Evolutionary conservation across 768 basidiomycete genomes (phyloP).

Genomic region (Lepiota subincarnata): DNA sequence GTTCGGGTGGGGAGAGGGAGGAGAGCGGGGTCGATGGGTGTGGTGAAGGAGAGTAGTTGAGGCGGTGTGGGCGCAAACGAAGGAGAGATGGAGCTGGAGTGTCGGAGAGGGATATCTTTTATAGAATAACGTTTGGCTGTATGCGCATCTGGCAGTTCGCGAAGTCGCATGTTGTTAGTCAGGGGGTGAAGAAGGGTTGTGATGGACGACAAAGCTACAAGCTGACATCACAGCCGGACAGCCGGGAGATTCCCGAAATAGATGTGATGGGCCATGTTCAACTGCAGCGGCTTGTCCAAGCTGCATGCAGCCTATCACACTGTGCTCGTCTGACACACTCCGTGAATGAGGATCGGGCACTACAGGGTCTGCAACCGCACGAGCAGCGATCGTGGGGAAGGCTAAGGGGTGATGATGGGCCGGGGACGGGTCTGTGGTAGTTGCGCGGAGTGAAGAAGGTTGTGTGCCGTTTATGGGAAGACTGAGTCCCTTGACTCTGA

Average conservation of each 20-base stretch:
- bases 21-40: not conserved
- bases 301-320: not conserved
- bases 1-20: not conserved
- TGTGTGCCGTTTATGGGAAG: not conserved
- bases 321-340: not conserved
- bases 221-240: not conserved
- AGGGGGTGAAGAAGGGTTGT: constrained; percentile 10
- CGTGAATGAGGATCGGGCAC: not conserved
- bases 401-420: not conserved
- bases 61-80: not conserved
- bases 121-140: constrained; percentile 4
- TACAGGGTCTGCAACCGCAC: not conserved
- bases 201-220: not conserved
- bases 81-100: not conserved
- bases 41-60: not conserved
- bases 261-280: not conserved
- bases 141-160: not conserved
- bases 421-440: not conserved
- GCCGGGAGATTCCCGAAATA: constrained; percentile 8
- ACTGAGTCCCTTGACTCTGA: not conserved
- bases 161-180: constrained; percentile 7
- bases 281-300: not conserved
- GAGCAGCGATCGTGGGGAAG: not conserved
- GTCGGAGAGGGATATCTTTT: constrained; percentile 6
- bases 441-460: constrained; percentile 3